Conservation (phyloP, 2,329 filamentous ascomycete species). For the Neofusicoccum ribis region DNA sequence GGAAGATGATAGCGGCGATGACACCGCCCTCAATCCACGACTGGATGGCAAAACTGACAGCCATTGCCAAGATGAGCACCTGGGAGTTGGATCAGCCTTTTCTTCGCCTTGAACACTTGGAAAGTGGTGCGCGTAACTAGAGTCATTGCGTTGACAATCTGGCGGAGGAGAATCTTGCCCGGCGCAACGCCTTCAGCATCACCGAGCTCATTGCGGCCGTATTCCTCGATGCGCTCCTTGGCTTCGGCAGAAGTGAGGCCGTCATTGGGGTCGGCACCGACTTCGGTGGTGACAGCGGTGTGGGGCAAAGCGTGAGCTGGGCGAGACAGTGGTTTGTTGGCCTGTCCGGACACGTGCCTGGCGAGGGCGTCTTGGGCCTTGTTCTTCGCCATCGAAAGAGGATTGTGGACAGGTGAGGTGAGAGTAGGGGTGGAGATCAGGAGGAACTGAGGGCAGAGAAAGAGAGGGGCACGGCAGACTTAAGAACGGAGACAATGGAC, state of each 20-base stretch:
- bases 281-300: conserved; percentile 55
- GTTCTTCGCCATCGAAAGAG: background rate
- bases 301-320: conserved; percentile 65
- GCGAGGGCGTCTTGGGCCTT: conserved; percentile 23
- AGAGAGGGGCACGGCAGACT: too few relatives aligned
- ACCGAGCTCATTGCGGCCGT: conserved; percentile 70
- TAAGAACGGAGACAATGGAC: too few relatives aligned
- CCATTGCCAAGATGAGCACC: conserved; percentile 51
- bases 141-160: conserved; percentile 77
- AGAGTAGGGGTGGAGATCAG: background rate
- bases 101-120: background rate
- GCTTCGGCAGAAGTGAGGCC: conserved; percentile 65
- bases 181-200: conserved; percentile 67
- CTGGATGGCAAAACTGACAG: conserved; percentile 48
- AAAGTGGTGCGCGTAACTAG: conserved; percentile 48
- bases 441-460: background rate
- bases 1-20: conserved; percentile 45
- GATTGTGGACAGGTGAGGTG: background rate
- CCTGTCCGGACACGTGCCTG: conserved; percentile 46
- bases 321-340: conserved; percentile 55
- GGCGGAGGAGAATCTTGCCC: conserved; percentile 71
- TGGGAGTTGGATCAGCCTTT: conserved; percentile 21
- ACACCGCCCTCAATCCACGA: conserved; percentile 53
- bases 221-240: conserved; percentile 56
- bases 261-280: conserved; percentile 65